These are phyloP conservation scores for Sporothrix pseudoabietina DNA, from an alignment of 2,329 filamentous ascomycete genomes.

Conservation along the genomic window DNA sequence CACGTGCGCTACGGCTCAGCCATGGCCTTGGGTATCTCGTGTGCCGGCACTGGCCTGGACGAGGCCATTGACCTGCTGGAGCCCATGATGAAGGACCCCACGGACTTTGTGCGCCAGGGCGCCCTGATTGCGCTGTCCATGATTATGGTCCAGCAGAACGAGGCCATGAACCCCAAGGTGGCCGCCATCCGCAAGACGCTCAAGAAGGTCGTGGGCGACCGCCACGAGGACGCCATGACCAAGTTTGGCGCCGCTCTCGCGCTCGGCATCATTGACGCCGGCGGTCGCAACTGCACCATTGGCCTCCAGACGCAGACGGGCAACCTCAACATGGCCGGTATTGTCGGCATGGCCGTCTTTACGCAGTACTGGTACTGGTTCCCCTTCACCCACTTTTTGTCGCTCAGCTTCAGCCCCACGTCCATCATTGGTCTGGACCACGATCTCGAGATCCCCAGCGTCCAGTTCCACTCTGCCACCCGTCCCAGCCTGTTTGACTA, in stretches of 20 bases:
- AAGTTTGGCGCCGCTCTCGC: slow-evolving; percentile 96
- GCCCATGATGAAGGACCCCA: slow-evolving; percentile 99
- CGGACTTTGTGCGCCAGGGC: slow-evolving; percentile 96
- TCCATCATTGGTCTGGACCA: slow-evolving; percentile 93
- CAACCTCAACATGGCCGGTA: slow-evolving; percentile 97
- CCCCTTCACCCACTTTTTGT: slow-evolving; percentile 96
- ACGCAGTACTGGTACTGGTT: slow-evolving; percentile 99
- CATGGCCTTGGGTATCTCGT: slow-evolving; percentile 97
- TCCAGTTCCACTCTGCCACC: slow-evolving; percentile 95
- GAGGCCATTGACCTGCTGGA: slow-evolving; percentile 96
- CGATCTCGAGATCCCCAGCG: slow-evolving; percentile 86
- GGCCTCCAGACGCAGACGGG: slow-evolving; percentile 96
- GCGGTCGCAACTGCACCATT: slow-evolving; percentile 97
- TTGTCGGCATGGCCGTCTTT: slow-evolving; percentile 97
- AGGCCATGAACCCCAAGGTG: slow-evolving; percentile 97
- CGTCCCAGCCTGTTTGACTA: slow-evolving; percentile 97
- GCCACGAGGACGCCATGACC: slow-evolving; percentile 98
- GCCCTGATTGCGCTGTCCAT: slow-evolving; percentile 92
- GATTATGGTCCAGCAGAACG: slow-evolving; percentile 99
- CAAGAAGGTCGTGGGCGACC: slow-evolving; percentile 89
- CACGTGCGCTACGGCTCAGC: slow-evolving; percentile 97
- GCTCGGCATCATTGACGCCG: slow-evolving; percentile 95
- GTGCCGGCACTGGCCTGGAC: slow-evolving; percentile 90
- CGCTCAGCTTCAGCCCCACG: slow-evolving; percentile 93
- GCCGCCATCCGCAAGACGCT: slow-evolving; percentile 87